Evolutionary conservation across 2,329 filamentous ascomycete species (phyloP).

Genomic region (Hypocrella siamensis): DNA sequence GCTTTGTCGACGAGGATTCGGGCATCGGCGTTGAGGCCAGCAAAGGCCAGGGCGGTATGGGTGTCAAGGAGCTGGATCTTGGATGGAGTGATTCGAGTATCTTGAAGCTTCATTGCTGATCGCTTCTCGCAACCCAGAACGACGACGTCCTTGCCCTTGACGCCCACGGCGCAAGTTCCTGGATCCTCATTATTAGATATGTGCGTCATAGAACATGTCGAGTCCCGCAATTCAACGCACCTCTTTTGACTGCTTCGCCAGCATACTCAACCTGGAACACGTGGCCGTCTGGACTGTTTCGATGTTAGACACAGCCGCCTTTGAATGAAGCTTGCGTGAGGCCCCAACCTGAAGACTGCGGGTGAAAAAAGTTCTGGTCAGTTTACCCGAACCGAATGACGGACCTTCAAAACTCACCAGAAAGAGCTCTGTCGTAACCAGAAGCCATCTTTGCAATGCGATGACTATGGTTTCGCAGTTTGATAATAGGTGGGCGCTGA

Average conservation of each 20-base stretch:
- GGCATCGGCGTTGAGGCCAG: slow-evolving; percentile 92
- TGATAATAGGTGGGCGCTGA: neutral
- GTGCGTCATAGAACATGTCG: neutral
- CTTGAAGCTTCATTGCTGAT: slow-evolving; percentile 98
- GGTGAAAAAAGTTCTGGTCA: slow-evolving; percentile 21
- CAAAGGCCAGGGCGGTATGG: slow-evolving; percentile 94
- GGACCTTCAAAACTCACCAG: slow-evolving; percentile 49
- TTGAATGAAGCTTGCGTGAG: neutral
- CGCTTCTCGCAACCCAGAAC: slow-evolving; percentile 97
- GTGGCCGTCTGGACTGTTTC: slow-evolving; percentile 81
- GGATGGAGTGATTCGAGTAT: slow-evolving; percentile 95
- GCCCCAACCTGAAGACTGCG: slow-evolving; percentile 63
- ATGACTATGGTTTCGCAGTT: neutral
- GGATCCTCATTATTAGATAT: slow-evolving; percentile 4
- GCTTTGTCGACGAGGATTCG: slow-evolving; percentile 98
- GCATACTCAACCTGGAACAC: slow-evolving; percentile 99
- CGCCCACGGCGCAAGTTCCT: slow-evolving; percentile 96
- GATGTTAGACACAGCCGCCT: slow-evolving; percentile 25
- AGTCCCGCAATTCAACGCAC: slow-evolving; percentile 27
- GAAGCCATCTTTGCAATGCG: slow-evolving; percentile 49
- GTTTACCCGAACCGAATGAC: neutral
- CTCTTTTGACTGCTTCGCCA: slow-evolving; percentile 95
- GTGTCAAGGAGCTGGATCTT: slow-evolving; percentile 95
- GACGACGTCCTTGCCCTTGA: slow-evolving; percentile 88
- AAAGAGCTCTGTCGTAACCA: slow-evolving; percentile 97